Conservation (phyloP, 2,329 filamentous ascomycete species). For the Colletotrichum melonis region DNA sequence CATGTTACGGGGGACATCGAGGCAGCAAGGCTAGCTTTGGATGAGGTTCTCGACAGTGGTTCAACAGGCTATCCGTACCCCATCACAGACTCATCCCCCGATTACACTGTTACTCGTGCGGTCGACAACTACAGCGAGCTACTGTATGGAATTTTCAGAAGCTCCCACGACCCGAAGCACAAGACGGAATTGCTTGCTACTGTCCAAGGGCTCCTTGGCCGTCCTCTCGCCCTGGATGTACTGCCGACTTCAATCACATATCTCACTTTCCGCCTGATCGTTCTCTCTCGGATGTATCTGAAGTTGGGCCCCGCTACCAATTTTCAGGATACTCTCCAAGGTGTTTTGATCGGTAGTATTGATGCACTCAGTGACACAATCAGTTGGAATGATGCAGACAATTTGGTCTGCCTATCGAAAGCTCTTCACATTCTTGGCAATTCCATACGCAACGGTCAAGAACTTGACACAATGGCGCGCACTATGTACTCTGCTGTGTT, state of each 20-base stretch:
- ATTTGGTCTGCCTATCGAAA: conserved; percentile 35
- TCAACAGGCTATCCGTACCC: conserved; percentile 39
- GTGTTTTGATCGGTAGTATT: conserved; percentile 37
- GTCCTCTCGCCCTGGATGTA: conserved; percentile 38
- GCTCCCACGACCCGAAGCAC: conserved; percentile 36
- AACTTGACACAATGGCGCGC: conserved; percentile 34
- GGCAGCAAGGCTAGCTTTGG: conserved; percentile 32
- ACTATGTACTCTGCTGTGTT: conserved; percentile 42
- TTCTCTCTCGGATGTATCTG: conserved; percentile 39
- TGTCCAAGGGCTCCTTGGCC: conserved; percentile 34
- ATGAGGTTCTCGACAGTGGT: conserved; percentile 39
- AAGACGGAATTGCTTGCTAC: conserved; percentile 37
- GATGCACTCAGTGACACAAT: conserved; percentile 38
- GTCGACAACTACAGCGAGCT: conserved; percentile 37
- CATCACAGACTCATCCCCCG: conserved; percentile 37
- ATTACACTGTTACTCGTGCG: conserved; percentile 29
- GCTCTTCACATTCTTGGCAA: conserved; percentile 37
- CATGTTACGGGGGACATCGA: conserved; percentile 35
- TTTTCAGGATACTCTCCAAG: conserved; percentile 39
- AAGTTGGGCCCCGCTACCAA: conserved; percentile 39
- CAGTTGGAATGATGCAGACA: conserved; percentile 40
- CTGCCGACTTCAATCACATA: conserved; percentile 30
- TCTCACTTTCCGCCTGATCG: conserved; percentile 32
- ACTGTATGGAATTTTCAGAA: conserved; percentile 38
- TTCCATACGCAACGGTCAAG: conserved; percentile 22